Conservation (phyloP, 2,329 filamentous ascomycete species). For the Lecanicillium sp. region DNA sequence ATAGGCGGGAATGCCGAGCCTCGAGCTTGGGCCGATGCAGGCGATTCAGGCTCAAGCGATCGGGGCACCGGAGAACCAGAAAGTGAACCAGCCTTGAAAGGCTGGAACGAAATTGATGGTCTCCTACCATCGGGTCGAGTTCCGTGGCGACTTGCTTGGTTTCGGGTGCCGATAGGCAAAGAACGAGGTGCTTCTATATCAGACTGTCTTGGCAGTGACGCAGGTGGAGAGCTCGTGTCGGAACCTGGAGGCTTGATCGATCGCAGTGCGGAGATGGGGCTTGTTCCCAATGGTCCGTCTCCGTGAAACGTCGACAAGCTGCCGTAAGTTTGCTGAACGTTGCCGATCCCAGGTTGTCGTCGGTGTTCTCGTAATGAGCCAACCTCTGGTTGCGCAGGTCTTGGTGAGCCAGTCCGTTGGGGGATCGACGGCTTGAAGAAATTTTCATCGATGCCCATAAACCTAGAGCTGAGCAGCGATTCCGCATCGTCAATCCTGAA, state of each 20-base stretch:
- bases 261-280: slow-evolving; percentile 76
- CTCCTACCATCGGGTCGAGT: slow-evolving; percentile 53
- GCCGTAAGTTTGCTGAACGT: slow-evolving; percentile 76
- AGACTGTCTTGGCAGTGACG: slow-evolving; percentile 42
- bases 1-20: slow-evolving; percentile 42
- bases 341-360: slow-evolving; percentile 41
- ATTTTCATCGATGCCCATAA: slow-evolving; percentile 85
- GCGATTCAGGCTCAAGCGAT: slow-evolving; percentile 42
- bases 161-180: slow-evolving; percentile 41
- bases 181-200: slow-evolving; percentile 45
- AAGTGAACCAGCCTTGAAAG: slow-evolving; percentile 94
- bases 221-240: slow-evolving; percentile 54
- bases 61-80: slow-evolving; percentile 71
- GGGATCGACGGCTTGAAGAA: slow-evolving; percentile 76
- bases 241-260: slow-evolving; percentile 59
- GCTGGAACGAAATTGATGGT: slow-evolving; percentile 84
- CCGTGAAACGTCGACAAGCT: slow-evolving; percentile 87
- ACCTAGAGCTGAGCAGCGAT: slow-evolving; percentile 82
- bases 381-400: slow-evolving; percentile 44
- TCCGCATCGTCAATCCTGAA: slow-evolving; percentile 91
- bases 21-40: slow-evolving; percentile 48
- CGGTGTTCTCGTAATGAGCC: slow-evolving; percentile 69
- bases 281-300: slow-evolving; percentile 70
- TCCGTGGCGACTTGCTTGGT: slow-evolving; percentile 26
- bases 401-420: slow-evolving; percentile 39